Conservation (phyloP, 1,139 yeast genomes). For the Zygosaccharomyces sapae region DNA sequence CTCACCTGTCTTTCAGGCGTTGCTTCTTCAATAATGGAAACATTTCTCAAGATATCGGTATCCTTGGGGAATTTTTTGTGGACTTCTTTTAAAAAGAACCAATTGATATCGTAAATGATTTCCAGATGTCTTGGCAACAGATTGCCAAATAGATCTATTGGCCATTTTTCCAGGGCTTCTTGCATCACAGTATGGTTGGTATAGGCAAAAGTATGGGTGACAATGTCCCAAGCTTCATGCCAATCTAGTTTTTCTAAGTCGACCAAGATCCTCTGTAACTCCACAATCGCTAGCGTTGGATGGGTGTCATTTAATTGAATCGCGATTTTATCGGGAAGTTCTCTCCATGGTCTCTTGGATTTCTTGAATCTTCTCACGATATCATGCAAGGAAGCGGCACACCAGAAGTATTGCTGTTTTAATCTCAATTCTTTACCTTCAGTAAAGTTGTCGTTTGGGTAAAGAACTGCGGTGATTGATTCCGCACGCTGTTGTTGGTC, state of each 20-base stretch:
- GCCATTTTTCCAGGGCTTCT: conserved; percentile 96
- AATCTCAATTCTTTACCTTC: conserved; percentile 87
- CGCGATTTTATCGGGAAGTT: conserved; percentile 81
- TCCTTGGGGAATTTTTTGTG: conserved; percentile 71
- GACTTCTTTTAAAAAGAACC: conserved; percentile 70
- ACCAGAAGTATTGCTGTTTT: conserved; percentile 97
- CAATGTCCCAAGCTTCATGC: conserved; percentile 84
- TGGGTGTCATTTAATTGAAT: conserved; percentile 95
- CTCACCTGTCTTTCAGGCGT: conserved; percentile 73
- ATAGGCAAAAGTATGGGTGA: conserved; percentile 77
- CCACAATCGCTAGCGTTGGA: conserved; percentile 91
- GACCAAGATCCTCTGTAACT: conserved; percentile 78
- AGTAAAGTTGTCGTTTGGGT: conserved; percentile 90
- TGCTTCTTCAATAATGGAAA: conserved; percentile 77
- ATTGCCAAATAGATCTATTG: conserved; percentile 70
- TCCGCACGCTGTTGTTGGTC: conserved; percentile 83
- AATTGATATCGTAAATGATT: conserved; percentile 82
- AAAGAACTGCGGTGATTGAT: conserved; percentile 83
- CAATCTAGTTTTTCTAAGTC: conserved; percentile 79
- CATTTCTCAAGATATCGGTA: conserved; percentile 60
- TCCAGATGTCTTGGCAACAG: conserved; percentile 89
- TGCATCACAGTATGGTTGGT: conserved; percentile 94
- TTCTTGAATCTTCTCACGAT: conserved; percentile 87
- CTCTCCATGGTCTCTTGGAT: conserved; percentile 71
- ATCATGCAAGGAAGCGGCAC: conserved; percentile 87